Evolutionary conservation across 306 rosid species (phyloP), one percentile per base, ranked within the genome.

Genomic region (Luffa aegyptiaca): DNA sequence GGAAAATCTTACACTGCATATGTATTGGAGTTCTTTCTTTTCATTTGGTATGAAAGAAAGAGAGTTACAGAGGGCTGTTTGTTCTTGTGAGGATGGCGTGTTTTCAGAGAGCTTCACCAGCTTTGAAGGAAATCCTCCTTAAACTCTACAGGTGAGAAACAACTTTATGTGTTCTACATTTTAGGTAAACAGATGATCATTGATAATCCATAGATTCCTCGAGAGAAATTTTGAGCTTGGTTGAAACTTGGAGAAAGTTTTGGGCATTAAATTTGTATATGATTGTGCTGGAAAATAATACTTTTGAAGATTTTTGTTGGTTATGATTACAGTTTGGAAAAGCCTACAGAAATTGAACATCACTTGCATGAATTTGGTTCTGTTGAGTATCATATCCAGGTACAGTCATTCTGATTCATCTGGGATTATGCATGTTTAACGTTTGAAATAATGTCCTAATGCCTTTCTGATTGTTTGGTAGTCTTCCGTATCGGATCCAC

Each of bases 301-400:
- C 55, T 46, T 82, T 79, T 64, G 78, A 75, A 45, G 65, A 36
- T 33, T 35, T 66, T 9, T 78, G 17, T 63, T n/a, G 79, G 86
- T 20, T 81, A 42, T 78, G 75, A 57, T 87, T 81, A 45, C 95
- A 92, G 97, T 66, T 82, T 89, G 17, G 91, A 91, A 84, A 90
- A 87, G 86, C 87, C 93, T 10, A 14, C 81, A 76, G 96, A 90
- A 84, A 83, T 90, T 80, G 97, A 95, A 80, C 95, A 92, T 82
- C 97, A 89, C 85, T 84, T 92, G 53, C 82, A 89, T 55, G 97
- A 92, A 87, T 89, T 90, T 81, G 98, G 97, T 49, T 90, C 92
- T 42, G 89, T 89, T 77, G 89, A 90, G 76, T 92, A 90, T 77
- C 97, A 87, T 80, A 83, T 91, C 84, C 90, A 85, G 97, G 98